phyloP scores from a whole-genome alignment of 495 filamentous ascomycete species.

The Cudoniella acicularis region DNA sequence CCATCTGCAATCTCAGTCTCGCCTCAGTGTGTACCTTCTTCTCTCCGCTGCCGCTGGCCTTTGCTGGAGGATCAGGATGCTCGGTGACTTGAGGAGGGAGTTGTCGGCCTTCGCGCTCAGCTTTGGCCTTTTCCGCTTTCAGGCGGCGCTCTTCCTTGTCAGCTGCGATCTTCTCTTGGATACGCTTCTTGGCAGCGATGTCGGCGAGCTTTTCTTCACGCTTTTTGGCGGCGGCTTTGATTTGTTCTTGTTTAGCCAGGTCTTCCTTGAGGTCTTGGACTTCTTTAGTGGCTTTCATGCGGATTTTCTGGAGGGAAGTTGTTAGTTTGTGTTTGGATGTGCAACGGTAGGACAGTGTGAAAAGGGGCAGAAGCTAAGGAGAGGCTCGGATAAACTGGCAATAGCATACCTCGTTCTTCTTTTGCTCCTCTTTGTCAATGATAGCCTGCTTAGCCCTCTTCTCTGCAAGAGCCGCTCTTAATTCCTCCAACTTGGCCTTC shows the following conservation, averaged over 20 bases:
- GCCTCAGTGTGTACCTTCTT: slow-evolving; percentile 65
- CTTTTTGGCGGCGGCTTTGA: slow-evolving; percentile 85
- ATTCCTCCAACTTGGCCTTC: slow-evolving; percentile 68
- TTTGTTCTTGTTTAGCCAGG: slow-evolving; percentile 76
- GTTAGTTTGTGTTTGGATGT: background rate
- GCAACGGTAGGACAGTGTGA: too few species aligned
- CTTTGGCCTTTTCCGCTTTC: slow-evolving; percentile 80
- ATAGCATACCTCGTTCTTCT: slow-evolving; percentile 81
- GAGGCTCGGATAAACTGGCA: too few species aligned
- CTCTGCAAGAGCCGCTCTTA: slow-evolving; percentile 65
- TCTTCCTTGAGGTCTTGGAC: slow-evolving; percentile 78
- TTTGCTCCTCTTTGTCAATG: slow-evolving; percentile 77
- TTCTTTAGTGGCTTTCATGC: slow-evolving; percentile 77
- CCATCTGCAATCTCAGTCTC: slow-evolving; percentile 75
- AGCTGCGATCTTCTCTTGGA: slow-evolving; percentile 87
- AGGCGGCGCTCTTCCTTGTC: slow-evolving; percentile 81
- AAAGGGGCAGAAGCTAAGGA: too few species aligned
- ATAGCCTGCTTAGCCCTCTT: slow-evolving; percentile 68
- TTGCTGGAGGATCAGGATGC: background rate
- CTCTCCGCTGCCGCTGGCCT: slow-evolving; percentile 30
- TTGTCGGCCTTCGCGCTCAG: slow-evolving; percentile 70
- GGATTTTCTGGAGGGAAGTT: slow-evolving; percentile 62
- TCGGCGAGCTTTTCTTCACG: slow-evolving; percentile 83
- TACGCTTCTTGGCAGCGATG: slow-evolving; percentile 77
- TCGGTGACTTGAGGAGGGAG: slow-evolving; percentile 29